Evolutionary conservation across 768 basidiomycete species (phyloP), one percentile per base, ranked within the genome.

Genomic region (Tulasnella sp.): DNA sequence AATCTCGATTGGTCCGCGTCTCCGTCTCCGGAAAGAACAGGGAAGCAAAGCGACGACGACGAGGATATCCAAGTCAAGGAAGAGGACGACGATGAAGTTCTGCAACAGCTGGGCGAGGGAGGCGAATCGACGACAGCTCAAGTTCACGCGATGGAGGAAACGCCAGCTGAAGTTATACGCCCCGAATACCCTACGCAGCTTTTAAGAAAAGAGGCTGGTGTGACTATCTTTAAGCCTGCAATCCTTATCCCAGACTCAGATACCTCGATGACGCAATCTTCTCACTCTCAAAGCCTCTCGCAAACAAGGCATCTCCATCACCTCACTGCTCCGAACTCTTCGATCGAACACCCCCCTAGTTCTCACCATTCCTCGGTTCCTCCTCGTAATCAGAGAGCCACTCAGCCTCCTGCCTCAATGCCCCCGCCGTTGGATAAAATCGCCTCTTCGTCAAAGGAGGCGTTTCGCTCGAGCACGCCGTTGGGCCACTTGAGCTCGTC

Each of bases 181-280:
- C 9, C 48, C 23, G 48, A 9, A 51, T 51, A 67, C 32, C 61
- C 61, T 16, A 32, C 61, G 23, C 61, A 67, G 13, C n/a, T 29
- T 32, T 67, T 11, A 32, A 13, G 26, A 32, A 15, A n/a, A 67
- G 61, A n/a, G 20, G 26, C 61, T 67, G 32, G 23, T n/a, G 20
- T 32, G 32, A 29, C n/a, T 29, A 13, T 29, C n/a, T 1, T 16
- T 67, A 67, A 16, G 26, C 61, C 61, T 16, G 61, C 61, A 15
- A 67, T 67, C 29, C 61, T 67, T 29, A 29, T 67, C 61, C 61
- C 61, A 29, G 61, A 67, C n/a, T 67, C 61, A 26, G 61, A 67
- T 67, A 67, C 61, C 32, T 67, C 61, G 16, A 67, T 67, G 61
- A 67, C 61, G 7, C 61, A 67, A 32, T 67, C 26, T 26, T 32